Evolutionary conservation across 1,284 basidiomycete genomes (phyloP), one percentile per base, ranked within the genome.

Genomic region (Apiotrichum siamense): DNA sequence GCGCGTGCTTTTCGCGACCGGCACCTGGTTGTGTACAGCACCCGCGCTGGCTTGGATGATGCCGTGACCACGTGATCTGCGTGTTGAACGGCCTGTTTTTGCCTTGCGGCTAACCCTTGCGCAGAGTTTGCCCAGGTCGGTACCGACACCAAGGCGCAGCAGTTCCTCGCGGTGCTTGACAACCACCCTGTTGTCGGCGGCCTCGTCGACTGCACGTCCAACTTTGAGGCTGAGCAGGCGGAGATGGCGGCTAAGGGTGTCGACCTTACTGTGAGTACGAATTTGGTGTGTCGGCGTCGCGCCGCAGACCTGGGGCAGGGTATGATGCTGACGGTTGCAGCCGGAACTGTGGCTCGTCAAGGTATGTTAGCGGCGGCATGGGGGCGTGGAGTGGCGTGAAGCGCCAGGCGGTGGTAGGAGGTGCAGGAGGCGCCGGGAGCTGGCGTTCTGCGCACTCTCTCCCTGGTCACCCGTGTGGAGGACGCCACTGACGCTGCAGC

Each of bases 71-170:
- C n/a, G n/a, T n/a, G n/a, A n/a, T n/a, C 18, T 12, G 29, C 27
- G 27, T 29, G 27, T 29, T 29, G 27, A 29, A 29, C n/a, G n/a
- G n/a, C n/a, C n/a, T n/a, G n/a, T n/a, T n/a, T n/a, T n/a, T n/a
- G n/a, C n/a, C n/a, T n/a, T n/a, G n/a, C n/a, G n/a, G n/a, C n/a
- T n/a, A n/a, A n/a, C n/a, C n/a, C n/a, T n/a, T n/a, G n/a, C n/a
- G 4, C 53, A 72, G 69, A 75, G 58, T 70, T 77, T 44, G 74
- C 75, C n/a, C 75, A 76, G 60, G 73, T 77, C 45, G 75, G 75
- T 15, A 74, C 72, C 61, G 76, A 77, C 55, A 35, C 63, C 56
- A 75, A 75, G 54, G 75, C 74, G 2, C 68, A 68, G 48, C 60
- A 60, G 7, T 77, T 77, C 74, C 64, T 78, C 18, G 74, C 65